phyloP scores from a whole-genome alignment of 768 basidiomycete genomes.

The Podaxis pistillaris region DNA sequence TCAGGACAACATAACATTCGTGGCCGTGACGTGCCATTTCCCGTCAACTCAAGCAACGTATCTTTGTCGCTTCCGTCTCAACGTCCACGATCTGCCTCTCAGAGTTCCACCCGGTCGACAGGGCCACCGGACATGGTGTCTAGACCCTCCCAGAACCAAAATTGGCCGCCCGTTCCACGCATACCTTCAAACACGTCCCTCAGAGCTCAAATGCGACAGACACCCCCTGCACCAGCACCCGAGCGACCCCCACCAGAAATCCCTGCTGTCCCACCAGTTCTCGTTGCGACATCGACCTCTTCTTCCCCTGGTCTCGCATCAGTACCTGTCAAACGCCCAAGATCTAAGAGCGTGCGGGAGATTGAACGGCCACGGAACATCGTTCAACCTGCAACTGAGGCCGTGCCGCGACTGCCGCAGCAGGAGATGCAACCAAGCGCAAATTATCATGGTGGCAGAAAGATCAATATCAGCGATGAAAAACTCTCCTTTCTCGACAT shows the following conservation, averaged over 20 bases:
- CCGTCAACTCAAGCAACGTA: not conserved
- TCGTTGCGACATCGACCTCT: not conserved
- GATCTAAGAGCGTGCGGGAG: not conserved
- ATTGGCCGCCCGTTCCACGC: not conserved
- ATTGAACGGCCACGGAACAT: not conserved
- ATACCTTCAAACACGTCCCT: not conserved
- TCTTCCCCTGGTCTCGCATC: not conserved
- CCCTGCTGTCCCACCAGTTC: not conserved
- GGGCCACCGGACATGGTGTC: not conserved
- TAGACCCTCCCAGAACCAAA: not conserved
- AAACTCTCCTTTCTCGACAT: not conserved
- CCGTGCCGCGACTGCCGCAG: not conserved
- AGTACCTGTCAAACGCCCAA: not conserved
- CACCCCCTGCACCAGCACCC: not conserved
- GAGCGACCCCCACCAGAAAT: not conserved
- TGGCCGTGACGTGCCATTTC: constrained; percentile 5
- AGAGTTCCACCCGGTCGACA: not conserved
- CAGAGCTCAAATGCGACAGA: not conserved
- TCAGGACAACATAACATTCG: not conserved
- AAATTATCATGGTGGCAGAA: not conserved
- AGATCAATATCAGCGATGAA: not conserved
- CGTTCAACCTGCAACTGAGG: not conserved
- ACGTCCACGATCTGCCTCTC: not conserved
- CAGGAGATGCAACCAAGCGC: not conserved
- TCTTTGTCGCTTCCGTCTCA: not conserved